Conservation (phyloP, 1,284 basidiomycete species). For the Ceratobasidium sp. region DNA sequence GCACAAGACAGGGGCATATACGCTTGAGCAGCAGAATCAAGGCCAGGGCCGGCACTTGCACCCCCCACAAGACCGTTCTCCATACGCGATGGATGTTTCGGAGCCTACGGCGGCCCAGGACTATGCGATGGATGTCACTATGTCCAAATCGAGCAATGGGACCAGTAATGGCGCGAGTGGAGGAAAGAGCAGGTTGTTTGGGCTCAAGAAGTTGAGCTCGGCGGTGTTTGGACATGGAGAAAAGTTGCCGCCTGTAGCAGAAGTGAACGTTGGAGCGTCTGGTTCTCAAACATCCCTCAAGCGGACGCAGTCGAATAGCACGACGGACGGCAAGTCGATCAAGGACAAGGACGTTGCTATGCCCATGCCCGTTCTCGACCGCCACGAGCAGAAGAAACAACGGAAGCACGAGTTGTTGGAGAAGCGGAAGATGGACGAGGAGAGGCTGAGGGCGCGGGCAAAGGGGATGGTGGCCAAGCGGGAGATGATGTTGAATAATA, state of each 20-base stretch:
- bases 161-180: constrained; percentile 2
- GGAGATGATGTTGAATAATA: constrained; percentile 28
- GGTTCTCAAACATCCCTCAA: constrained; percentile 76
- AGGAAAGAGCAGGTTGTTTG: constrained; percentile 63
- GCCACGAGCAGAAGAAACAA: constrained; percentile 25
- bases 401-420: constrained; percentile 72
- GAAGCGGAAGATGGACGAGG: constrained; percentile 90
- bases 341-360: constrained; percentile 56
- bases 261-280: constrained; percentile 64
- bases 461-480: constrained; percentile 23
- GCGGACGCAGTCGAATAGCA: constrained; percentile 82
- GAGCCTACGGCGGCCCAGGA: not conserved
- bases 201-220: constrained; percentile 71
- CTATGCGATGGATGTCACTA: constrained; percentile 28
- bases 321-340: constrained; percentile 71
- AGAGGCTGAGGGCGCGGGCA: constrained; percentile 52
- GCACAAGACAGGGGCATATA: constrained; percentile 17
- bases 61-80: constrained; percentile 29
- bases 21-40: constrained; percentile 39
- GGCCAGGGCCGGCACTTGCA: constrained; percentile 31
- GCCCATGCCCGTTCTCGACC: constrained; percentile 39
- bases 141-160: constrained; percentile 22
- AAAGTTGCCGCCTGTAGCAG: constrained; percentile 80
- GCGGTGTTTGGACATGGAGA: constrained; percentile 79
- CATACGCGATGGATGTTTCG: constrained; percentile 23